Evolutionary conservation across 202 grass and related monocot species (phyloP).

Genomic region (Elaeis oleifera): DNA sequence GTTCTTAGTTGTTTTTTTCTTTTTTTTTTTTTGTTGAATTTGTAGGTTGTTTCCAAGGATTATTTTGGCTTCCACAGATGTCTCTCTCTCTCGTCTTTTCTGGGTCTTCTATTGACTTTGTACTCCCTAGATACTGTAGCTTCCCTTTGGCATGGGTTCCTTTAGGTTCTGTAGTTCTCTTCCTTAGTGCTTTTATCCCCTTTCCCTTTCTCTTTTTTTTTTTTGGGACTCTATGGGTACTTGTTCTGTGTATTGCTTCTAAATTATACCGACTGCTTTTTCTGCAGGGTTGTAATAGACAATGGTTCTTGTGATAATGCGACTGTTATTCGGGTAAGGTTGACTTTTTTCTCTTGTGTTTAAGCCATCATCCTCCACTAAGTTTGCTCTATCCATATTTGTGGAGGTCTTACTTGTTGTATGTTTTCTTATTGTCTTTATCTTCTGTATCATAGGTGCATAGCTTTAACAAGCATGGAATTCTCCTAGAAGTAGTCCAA

Average conservation of each 20-base stretch:
- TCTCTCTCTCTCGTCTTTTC: too few species aligned
- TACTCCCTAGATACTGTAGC: too few species aligned
- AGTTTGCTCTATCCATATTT: too few species aligned
- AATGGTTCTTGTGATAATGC: conserved; percentile 45
- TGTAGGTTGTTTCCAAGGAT: too few species aligned
- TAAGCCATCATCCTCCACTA: too few species aligned
- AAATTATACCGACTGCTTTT: not conserved
- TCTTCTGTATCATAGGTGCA: conserved; percentile 30
- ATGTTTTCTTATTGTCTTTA: not conserved
- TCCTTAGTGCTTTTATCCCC: not conserved
- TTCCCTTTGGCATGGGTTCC: too few species aligned
- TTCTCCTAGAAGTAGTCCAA: conserved; percentile 64
- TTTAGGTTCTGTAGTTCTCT: too few species aligned
- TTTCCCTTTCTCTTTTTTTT: not conserved
- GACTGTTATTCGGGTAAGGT: conserved; percentile 50
- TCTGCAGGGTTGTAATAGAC: conserved; percentile 63
- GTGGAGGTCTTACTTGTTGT: too few species aligned
- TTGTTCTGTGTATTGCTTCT: not conserved
- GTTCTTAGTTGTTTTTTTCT: too few species aligned
- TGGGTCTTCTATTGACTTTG: too few species aligned
- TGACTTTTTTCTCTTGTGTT: not conserved
- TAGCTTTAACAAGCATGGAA: conserved; percentile 68
- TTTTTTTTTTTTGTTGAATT: too few species aligned
- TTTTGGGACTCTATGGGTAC: not conserved
- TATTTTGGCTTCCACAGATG: too few species aligned